These are phyloP conservation scores for Marasmius oreades DNA, from an alignment of 1,284 basidiomycete genomes.

Conservation along the genomic window DNA sequence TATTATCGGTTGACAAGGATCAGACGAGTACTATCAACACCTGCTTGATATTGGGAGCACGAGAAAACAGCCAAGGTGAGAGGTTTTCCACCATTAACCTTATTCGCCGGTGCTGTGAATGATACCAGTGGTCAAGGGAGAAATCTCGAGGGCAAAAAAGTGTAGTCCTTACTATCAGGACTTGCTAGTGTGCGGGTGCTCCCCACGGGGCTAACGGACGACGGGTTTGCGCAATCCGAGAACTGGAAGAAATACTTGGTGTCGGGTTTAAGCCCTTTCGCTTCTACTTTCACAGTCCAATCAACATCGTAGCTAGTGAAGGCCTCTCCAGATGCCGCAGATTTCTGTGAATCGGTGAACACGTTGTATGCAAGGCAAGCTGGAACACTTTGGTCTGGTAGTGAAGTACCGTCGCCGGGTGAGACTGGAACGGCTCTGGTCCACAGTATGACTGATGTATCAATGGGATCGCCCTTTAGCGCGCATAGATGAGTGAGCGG, in stretches of 20 bases:
- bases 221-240: constrained; percentile 50
- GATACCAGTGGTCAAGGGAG: not conserved
- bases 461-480: constrained; percentile 53
- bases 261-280: constrained; percentile 47
- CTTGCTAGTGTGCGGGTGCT: constrained; percentile 46
- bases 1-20: not conserved
- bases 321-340: constrained; percentile 45
- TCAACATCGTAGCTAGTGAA: constrained; percentile 65
- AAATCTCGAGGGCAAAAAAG: not conserved
- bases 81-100: constrained; percentile 54
- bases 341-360: constrained; percentile 29
- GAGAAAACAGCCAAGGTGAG: constrained; percentile 58
- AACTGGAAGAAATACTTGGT: constrained; percentile 62
- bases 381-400: constrained; percentile 52
- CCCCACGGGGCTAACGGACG: constrained; percentile 44
- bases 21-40: constrained; percentile 21
- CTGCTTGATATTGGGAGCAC: constrained; percentile 53
- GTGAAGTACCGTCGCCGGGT: constrained; percentile 23
- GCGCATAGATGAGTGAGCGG: not conserved
- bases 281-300: constrained; percentile 65
- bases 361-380: constrained; percentile 56
- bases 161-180: constrained; percentile 37
- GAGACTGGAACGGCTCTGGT: constrained; percentile 48
- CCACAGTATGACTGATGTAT: constrained; percentile 61
- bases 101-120: constrained; percentile 40